Conservation (phyloP, 805 yeast genomes). For the Jamesozyma rosinii region DNA sequence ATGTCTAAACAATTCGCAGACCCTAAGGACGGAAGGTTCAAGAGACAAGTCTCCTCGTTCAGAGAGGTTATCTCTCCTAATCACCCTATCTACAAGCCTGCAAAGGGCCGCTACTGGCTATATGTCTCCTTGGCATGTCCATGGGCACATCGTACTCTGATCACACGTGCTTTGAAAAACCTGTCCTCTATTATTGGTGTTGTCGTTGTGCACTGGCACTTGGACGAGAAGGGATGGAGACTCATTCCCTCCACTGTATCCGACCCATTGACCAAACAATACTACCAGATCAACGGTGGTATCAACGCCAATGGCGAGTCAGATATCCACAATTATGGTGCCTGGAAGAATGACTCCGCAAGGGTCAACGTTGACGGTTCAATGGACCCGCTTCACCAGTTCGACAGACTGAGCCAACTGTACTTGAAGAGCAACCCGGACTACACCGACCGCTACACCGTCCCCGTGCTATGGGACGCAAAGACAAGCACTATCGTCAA, state of each 20-base stretch:
- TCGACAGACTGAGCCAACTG: slow-evolving; percentile 53
- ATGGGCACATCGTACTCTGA: slow-evolving; percentile 84
- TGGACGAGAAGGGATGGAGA: slow-evolving; percentile 87
- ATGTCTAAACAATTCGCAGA: slow-evolving; percentile 27
- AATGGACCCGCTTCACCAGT: slow-evolving; percentile 52
- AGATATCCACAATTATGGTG: slow-evolving; percentile 9
- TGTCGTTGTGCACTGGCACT: slow-evolving; percentile 83
- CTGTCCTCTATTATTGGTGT: slow-evolving; percentile 48
- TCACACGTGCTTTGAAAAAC: slow-evolving; percentile 68
- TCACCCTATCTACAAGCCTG: slow-evolving; percentile 63
- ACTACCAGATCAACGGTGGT: slow-evolving; percentile 17
- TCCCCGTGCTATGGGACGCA: slow-evolving; percentile 89
- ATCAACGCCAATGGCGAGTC: slow-evolving; percentile 7
- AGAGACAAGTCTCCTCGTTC: slow-evolving; percentile 48
- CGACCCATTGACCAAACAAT: background rate
- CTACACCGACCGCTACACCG: slow-evolving; percentile 78
- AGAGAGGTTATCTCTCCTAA: slow-evolving; percentile 46
- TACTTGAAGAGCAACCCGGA: slow-evolving; percentile 69
- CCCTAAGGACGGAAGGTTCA: slow-evolving; percentile 43
- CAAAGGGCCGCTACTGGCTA: slow-evolving; percentile 72
- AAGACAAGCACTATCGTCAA: slow-evolving; percentile 75
- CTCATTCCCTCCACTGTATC: slow-evolving; percentile 30
- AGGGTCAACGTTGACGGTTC: slow-evolving; percentile 33
- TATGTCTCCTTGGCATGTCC: slow-evolving; percentile 90
- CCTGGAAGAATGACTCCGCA: slow-evolving; percentile 13